phyloP scores from a whole-genome alignment of 1,284 basidiomycete species.

The Pyrrhoderma lamaoense region DNA sequence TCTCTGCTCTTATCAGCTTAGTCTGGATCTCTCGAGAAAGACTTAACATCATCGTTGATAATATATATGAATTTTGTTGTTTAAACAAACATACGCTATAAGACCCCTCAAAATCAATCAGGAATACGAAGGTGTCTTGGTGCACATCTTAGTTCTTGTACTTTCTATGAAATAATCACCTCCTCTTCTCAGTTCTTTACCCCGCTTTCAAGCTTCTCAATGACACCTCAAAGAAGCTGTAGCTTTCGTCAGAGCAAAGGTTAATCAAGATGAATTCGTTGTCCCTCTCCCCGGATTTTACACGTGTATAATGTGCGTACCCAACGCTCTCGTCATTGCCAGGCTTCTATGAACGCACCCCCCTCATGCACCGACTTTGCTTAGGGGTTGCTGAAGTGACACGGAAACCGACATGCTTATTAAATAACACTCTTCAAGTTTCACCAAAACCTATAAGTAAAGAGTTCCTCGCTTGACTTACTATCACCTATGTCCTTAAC shows the following conservation, averaged over 20 bases:
- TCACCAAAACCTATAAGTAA: constrained; percentile 8
- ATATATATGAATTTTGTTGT: too few species aligned
- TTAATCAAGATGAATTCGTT: constrained; percentile 15
- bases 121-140: too few species aligned
- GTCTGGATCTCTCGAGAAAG: too few species aligned
- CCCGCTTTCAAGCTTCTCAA: constrained; percentile 11
- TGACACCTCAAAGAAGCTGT: constrained; percentile 13
- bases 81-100: too few species aligned
- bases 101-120: too few species aligned
- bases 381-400: constrained; percentile 14
- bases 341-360: constrained; percentile 9
- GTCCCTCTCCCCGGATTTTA: not conserved
- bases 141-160: not conserved
- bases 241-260: constrained; percentile 14
- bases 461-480: not conserved
- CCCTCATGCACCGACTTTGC: constrained; percentile 13
- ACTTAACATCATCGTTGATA: too few species aligned
- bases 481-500: constrained; percentile 2
- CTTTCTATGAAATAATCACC: constrained; percentile 1
- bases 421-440: constrained; percentile 2
- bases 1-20: too few species aligned
- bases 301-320: constrained; percentile 14
- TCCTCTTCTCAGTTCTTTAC: constrained; percentile 1
- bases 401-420: constrained; percentile 14
- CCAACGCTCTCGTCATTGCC: constrained; percentile 7